Base-by-base conservation (phyloP, 495 filamentous ascomycete species). In the Aspergillus mulundensis region DNA sequence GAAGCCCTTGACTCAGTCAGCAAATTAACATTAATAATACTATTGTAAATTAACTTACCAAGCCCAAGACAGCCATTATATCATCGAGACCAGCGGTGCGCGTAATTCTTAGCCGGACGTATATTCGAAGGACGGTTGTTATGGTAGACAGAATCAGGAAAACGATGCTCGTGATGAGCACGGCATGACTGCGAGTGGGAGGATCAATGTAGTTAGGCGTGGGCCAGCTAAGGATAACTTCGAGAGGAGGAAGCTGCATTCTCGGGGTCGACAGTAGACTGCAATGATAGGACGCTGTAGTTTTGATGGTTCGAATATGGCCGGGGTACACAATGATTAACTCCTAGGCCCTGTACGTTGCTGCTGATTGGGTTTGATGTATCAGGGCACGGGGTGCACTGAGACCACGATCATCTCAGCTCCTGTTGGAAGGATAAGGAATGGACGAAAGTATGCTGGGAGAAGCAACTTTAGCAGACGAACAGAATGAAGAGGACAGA, bases 121-220 rank as follows among this genome's bases (percentile, higher is more conserved):
- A 82, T 12, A 83, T 60, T 24, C 81, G 75, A 25, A 81, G 66
- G 21, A 30, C 21, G 20, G 78, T 68, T 18, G 77, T 67, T 7
- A 77, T 12, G 5, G 77, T 69, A 30, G 77, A 68, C 7, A 82
- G 24, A 7, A 49, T 39, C 11, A 66, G 53, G 42, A 74, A 70
- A 41, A 77, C 28, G 21, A 76, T 50, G 36, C 72, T 80, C 48
- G 81, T 62, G 16, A 79, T 60, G 44, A 75, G 58, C 10, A 73
- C 72, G 11, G 62, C 64, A 54, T 72, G 67, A 0, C 80, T 81
- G 47, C 79, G 77, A 5, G 75, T 78, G 20, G 68, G 63, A 5
- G 82, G 82, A 57, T 84, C 62, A 54, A 68, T 59, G 63, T 80
- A 81, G 61, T 85, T 84, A 4, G 81, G 74, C n/a, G 42, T 58